Evolutionary conservation across 306 rosid species (phyloP).

Genomic region (Begonia peltatifolia): DNA sequence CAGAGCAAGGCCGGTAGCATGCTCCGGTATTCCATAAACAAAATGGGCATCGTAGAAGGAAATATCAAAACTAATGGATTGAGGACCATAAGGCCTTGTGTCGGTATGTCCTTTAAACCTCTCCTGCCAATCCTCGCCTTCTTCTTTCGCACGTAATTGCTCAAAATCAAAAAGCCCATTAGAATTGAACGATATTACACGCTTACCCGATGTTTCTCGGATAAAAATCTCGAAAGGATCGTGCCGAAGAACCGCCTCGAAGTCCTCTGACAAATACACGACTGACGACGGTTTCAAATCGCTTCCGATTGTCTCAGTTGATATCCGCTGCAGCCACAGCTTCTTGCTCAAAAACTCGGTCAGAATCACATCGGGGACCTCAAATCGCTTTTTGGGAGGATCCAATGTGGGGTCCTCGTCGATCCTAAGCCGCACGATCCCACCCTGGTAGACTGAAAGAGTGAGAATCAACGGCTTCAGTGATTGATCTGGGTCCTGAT

Average conservation of each 20-base stretch:
- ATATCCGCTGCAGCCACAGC: constrained; percentile 54
- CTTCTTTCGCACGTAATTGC: constrained; percentile 42
- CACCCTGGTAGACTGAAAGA: constrained; percentile 49
- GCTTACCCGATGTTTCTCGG: constrained; percentile 43
- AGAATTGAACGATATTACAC: constrained; percentile 62
- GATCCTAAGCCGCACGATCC: constrained; percentile 66
- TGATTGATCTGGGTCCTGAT: constrained; percentile 15
- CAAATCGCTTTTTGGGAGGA: constrained; percentile 58
- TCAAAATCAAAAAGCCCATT: constrained; percentile 86
- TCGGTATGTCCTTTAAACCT: constrained; percentile 58
- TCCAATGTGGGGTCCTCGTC: constrained; percentile 52
- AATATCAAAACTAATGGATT: constrained; percentile 83
- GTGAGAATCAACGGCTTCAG: constrained; percentile 52
- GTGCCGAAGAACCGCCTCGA: constrained; percentile 62
- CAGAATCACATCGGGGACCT: constrained; percentile 67
- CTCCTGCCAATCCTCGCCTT: constrained; percentile 79
- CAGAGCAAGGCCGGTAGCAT: constrained; percentile 53
- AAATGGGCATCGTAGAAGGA: constrained; percentile 67
- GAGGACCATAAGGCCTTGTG: constrained; percentile 71
- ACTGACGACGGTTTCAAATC: constrained; percentile 30
- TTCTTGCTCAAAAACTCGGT: constrained; percentile 35
- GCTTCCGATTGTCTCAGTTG: constrained; percentile 28
- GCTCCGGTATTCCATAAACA: constrained; percentile 93
- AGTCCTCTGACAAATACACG: constrained; percentile 45
- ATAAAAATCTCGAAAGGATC: constrained; percentile 85